Evolutionary conservation across 345 rosid genomes (phyloP), one percentile per base, ranked within the genome.

Genomic region (Kernera saxatilis): DNA sequence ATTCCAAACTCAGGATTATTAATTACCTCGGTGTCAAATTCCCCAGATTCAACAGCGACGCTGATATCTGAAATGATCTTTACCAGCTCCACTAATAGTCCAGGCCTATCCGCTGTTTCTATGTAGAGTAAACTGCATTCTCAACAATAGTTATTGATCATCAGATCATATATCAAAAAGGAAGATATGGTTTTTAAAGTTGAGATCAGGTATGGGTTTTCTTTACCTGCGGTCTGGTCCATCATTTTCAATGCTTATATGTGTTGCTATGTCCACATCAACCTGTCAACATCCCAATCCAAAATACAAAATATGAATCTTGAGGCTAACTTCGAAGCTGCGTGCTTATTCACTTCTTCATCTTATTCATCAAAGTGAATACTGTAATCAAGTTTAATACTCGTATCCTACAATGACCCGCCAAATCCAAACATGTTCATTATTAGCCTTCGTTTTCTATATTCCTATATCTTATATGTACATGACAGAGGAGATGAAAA

Each of bases 181-280:
- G 66, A 45, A 50, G 70, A 41, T 48, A 62, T 30, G 63, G 65
- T 45, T 12, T 14, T 1, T 1, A 15, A 12, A 37, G 23, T 15
- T 43, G 48, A 21, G 71, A 56, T 49, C 55, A 64, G 35, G 58
- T 75, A 45, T 55, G 43, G 13, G 18, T 26, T 48, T 44, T 17
- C 1, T 45, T 83, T 80, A 91, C 97, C 99, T 94, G 71, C 97
- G 84, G 11, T 89, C 84, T 44, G 85, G 83, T 63, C 96, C 83
- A 68, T 94, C 99, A 72, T 91, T 92, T 37, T 19, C 43, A 40
- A 94, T 70, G 33, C 11, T 80, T 76, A 94, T 17, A 73, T 41
- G 96, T 33, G 99, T 94, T 72, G 96, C 92, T 71, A 94, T 91
- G 78, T 94, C 99, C 74, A 94, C 90, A 79, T 94, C 99, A 82